Evolutionary conservation across 1,284 basidiomycete species (phyloP).

Genomic region (Porodaedalea pini): DNA sequence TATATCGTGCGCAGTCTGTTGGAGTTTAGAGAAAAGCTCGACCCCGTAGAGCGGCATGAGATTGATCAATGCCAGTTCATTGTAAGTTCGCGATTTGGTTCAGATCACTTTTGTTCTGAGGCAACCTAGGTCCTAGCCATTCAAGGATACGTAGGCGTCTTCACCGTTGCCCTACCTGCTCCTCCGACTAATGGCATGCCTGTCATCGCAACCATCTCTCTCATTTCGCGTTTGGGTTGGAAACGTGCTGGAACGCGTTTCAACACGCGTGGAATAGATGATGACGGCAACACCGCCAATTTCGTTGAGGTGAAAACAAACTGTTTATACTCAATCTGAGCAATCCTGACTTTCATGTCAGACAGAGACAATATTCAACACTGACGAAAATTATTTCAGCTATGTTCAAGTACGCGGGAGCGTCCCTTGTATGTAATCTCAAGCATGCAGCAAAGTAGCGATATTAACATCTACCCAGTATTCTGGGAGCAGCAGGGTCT

Average conservation of each 20-base stretch:
- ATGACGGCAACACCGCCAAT: slow-evolving; percentile 96
- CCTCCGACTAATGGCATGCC: slow-evolving; percentile 69
- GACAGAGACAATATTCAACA: slow-evolving; percentile 90
- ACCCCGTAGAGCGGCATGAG: slow-evolving; percentile 62
- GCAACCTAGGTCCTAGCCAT: slow-evolving; percentile 75
- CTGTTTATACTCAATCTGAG: slow-evolving; percentile 17
- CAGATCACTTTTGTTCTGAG: slow-evolving; percentile 27
- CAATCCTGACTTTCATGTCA: slow-evolving; percentile 34
- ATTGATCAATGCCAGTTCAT: slow-evolving; percentile 79
- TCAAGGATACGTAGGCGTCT: slow-evolving; percentile 86
- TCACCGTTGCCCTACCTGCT: slow-evolving; percentile 65
- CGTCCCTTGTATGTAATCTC: slow-evolving; percentile 71
- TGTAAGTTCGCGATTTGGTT: slow-evolving; percentile 45
- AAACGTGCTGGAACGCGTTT: slow-evolving; percentile 96
- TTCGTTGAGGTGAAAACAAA: slow-evolving; percentile 79
- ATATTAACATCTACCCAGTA: slow-evolving; percentile 43
- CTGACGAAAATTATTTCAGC: slow-evolving; percentile 80
- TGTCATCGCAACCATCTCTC: slow-evolving; percentile 63
- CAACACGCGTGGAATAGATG: slow-evolving; percentile 96
- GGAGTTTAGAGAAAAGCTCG: slow-evolving; percentile 76
- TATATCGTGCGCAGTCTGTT: slow-evolving; percentile 77
- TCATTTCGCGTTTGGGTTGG: slow-evolving; percentile 89
- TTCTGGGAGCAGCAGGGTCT: slow-evolving; percentile 98
- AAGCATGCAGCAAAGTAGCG: slow-evolving; percentile 11
- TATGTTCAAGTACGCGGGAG: slow-evolving; percentile 93